These are phyloP conservation scores for Pseudogymnoascus sp. DNA, from an alignment of 2,329 filamentous ascomycete genomes.

Conservation along the genomic window DNA sequence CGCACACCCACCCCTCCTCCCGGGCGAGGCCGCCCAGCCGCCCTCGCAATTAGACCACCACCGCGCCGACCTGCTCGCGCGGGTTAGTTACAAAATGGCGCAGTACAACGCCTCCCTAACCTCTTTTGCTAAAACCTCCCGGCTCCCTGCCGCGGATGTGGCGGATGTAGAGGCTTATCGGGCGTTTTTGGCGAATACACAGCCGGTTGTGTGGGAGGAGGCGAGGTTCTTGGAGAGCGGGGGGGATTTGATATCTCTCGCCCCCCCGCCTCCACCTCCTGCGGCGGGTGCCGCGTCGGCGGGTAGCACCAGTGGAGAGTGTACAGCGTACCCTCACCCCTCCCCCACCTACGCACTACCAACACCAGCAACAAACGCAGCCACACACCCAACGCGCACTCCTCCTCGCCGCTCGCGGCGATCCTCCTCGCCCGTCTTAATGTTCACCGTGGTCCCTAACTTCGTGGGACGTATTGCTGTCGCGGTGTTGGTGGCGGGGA, in stretches of 20 bases:
- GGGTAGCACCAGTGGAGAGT: slow-evolving; percentile 10
- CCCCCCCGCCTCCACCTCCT: background rate
- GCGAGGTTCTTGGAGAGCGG: slow-evolving; percentile 43
- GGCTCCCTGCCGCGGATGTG: background rate
- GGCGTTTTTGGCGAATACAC: background rate
- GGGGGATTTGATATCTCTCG: slow-evolving; percentile 28
- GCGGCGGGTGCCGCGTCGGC: background rate
- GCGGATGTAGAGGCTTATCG: slow-evolving; percentile 5
- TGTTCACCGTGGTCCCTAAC: slow-evolving; percentile 50
- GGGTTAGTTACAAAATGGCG: slow-evolving; percentile 58
- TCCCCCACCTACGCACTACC: slow-evolving; percentile 14
- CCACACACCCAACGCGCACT: slow-evolving; percentile 11
- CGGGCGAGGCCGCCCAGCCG: slow-evolving; percentile 45
- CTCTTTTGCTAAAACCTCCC: background rate
- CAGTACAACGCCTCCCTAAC: slow-evolving; percentile 45
- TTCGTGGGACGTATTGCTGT: slow-evolving; percentile 53
- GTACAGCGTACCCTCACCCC: background rate
- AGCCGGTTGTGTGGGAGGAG: background rate
- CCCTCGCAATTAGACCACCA: slow-evolving; percentile 53
- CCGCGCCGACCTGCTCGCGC: slow-evolving; percentile 53
- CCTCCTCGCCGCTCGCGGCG: slow-evolving; percentile 32
- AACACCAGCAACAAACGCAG: slow-evolving; percentile 29
- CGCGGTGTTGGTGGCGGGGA: slow-evolving; percentile 45
- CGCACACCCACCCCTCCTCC: slow-evolving; percentile 50
- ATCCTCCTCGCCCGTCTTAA: slow-evolving; percentile 52